Percentiles rank a stretch among this genome's conserved stretches.
phyloP scores from a whole-genome alignment of 2,329 filamentous ascomycete species.

The Calonectria crousiana region DNA sequence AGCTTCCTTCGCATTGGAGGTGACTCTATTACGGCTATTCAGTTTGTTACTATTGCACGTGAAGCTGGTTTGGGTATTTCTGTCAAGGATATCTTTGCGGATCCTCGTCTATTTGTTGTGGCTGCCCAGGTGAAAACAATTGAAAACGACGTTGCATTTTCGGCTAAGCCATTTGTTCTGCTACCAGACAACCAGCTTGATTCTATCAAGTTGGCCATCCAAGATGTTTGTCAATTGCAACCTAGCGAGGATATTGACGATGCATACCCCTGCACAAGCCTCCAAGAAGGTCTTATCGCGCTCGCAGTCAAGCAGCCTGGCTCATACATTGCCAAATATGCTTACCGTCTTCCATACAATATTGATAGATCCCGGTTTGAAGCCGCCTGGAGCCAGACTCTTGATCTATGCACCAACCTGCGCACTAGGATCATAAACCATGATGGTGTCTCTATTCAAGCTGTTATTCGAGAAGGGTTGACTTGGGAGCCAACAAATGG shows the following conservation, averaged over 20 bases:
- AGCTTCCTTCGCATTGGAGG: slow-evolving; percentile 9
- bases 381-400: not conserved
- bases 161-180: not conserved
- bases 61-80: not conserved
- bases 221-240: not conserved
- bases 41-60: not conserved
- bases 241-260: slow-evolving; percentile 41
- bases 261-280: slow-evolving; percentile 50
- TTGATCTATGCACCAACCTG: slow-evolving; percentile 7
- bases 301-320: slow-evolving; percentile 24
- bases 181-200: not conserved
- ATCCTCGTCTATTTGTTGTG: not conserved
- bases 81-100: slow-evolving; percentile 7
- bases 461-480: not conserved
- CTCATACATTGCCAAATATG: slow-evolving; percentile 22
- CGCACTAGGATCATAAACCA: slow-evolving; percentile 3
- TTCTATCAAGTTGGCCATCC: not conserved
- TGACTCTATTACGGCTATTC: slow-evolving; percentile 9
- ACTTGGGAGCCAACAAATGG: not conserved
- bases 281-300: slow-evolving; percentile 52
- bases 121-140: not conserved
- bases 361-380: slow-evolving; percentile 1
- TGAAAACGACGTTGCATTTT: not conserved
- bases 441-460: not conserved
- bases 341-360: not conserved